Evolutionary conservation across 2,329 filamentous ascomycete species (phyloP), one percentile per base, ranked within the genome.

Genomic region (Nemania diffusa): DNA sequence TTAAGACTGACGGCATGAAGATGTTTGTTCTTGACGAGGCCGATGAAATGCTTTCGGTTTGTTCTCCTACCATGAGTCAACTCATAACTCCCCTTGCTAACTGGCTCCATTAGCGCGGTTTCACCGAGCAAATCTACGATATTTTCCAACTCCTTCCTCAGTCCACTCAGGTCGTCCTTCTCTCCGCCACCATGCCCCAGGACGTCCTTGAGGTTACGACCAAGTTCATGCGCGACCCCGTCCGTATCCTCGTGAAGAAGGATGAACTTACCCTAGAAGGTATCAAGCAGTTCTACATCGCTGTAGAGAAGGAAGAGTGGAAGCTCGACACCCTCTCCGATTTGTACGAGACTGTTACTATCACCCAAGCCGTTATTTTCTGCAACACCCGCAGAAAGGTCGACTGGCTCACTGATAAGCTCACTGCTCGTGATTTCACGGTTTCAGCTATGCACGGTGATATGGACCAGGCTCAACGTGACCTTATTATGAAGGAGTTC

Each of bases 401-500:
- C 79, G 96, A 99, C 87, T 99, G 96, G 96, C 92, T 99, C 77
- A 98, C 96, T 75, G 95, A 98, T 85, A 98, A 98, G 91, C 94
- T 99, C 81, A 97, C 93, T 78, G 92, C 92, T 78, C 93, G 94
- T 87, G 95, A 99, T 85, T 99, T 99, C 88, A 98, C 96, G 72
- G 96, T 99, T 82, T 97, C 95, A 44, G 94, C 95, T 84, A 98
- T 99, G 96, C 96, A 99, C 88, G 96, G 96, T 82, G 96, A 99
- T 81, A 99, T 99, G 96, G 94, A 97, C 83, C 94, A 97, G 87
- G 86, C 85, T 78, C 94, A 98, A 88, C 94, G 96, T 90, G 96
- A 98, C 83, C 88, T 97, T 80, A 99, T 99, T 84, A 99, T 99
- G 96, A 97, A 99, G 90, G 96, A 99, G 87, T 99, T 99, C 92